phyloP scores from a whole-genome alignment of 768 basidiomycete genomes.

The Phlegmacium glaucopus region DNA sequence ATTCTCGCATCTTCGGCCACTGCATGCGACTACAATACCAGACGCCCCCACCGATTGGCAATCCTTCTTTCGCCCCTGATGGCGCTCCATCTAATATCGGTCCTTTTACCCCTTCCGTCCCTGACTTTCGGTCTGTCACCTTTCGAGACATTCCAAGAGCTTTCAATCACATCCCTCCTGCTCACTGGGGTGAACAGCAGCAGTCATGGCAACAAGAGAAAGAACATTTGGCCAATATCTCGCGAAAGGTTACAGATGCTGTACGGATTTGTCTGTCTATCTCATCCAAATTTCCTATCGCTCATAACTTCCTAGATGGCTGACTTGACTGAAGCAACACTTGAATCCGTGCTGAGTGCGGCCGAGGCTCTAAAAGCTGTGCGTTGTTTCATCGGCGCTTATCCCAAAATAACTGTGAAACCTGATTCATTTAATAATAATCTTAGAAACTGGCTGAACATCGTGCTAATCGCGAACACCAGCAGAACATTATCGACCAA shows the following conservation, averaged over 20 bases:
- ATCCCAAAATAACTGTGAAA: conserved; percentile 14
- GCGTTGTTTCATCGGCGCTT: conserved; percentile 24
- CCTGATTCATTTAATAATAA: conserved; percentile 14
- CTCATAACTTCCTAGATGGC: conserved; percentile 40
- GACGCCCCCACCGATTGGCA: not conserved
- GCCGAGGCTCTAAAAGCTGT: conserved; percentile 62
- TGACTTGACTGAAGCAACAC: conserved; percentile 64
- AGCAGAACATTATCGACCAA: conserved; percentile 30
- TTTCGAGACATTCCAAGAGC: conserved; percentile 21
- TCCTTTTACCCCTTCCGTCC: not conserved
- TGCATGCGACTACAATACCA: conserved; percentile 20
- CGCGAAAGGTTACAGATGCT: conserved; percentile 47
- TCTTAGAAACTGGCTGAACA: conserved; percentile 48
- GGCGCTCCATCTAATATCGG: no score
- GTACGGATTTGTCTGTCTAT: conserved; percentile 28
- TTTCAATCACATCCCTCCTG: conserved; percentile 23
- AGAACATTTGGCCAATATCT: conserved; percentile 41
- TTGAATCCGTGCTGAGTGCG: conserved; percentile 55
- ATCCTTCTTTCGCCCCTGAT: no score
- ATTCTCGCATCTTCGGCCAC: conserved; percentile 25
- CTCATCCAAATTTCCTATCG: not conserved
- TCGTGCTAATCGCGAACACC: conserved; percentile 46
- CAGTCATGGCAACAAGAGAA: conserved; percentile 36
- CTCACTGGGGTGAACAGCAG: not conserved
- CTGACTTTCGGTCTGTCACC: conserved; percentile 7